phyloP scores from a whole-genome alignment of 1,139 yeast species.

The Blastobotrys petasosporus region DNA sequence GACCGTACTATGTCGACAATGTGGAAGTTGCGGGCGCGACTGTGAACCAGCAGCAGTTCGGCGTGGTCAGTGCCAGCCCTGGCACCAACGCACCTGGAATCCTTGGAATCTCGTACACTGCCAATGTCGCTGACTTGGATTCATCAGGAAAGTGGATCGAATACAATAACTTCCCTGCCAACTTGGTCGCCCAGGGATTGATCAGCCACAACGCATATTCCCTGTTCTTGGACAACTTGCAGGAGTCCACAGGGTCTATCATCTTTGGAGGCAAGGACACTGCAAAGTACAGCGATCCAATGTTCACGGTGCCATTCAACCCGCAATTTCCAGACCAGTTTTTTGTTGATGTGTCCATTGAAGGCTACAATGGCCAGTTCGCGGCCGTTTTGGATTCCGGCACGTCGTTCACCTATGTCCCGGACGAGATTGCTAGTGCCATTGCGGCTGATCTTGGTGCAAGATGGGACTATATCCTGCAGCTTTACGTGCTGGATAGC shows the following conservation, averaged over 20 bases:
- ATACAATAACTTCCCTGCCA: conserved; percentile 21
- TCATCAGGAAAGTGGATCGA: not conserved
- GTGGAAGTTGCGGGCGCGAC: conserved; percentile 35
- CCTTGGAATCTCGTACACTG: conserved; percentile 18
- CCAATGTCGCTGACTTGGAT: not conserved
- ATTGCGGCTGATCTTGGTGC: conserved; percentile 24
- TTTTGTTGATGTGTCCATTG: not conserved
- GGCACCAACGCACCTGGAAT: conserved; percentile 19
- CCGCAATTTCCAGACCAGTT: not conserved
- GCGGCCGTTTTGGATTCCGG: conserved; percentile 57
- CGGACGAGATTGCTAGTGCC: conserved; percentile 27
- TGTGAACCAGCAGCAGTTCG: conserved; percentile 43
- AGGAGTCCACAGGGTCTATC: conserved; percentile 41
- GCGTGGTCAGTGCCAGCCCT: conserved; percentile 40
- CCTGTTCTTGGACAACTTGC: conserved; percentile 42
- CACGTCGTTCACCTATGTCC: conserved; percentile 54
- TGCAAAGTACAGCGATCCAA: conserved; percentile 46
- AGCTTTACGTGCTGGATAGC: conserved; percentile 8
- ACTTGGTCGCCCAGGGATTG: conserved; percentile 17
- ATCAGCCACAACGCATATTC: conserved; percentile 49
- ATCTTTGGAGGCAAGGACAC: conserved; percentile 58
- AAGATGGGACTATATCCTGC: conserved; percentile 7
- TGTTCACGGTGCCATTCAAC: conserved; percentile 28
- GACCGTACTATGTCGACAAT: conserved; percentile 6
- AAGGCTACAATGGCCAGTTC: conserved; percentile 31